Evolutionary conservation across 1,284 basidiomycete genomes (phyloP), one percentile per base, ranked within the genome.

Genomic region (Bjerkandera adusta): DNA sequence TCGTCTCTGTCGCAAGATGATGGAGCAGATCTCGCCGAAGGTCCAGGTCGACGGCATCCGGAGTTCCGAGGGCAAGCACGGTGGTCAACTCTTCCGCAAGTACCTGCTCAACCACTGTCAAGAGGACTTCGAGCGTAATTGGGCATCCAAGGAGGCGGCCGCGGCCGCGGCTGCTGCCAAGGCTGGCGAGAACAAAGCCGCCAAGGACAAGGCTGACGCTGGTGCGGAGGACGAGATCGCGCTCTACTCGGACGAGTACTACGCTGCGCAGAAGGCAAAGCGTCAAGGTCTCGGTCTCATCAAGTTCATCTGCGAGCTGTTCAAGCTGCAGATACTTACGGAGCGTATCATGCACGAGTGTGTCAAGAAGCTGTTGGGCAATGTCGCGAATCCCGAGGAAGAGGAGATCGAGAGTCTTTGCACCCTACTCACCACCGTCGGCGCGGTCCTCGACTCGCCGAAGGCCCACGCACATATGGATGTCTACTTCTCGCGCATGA

Each of bases 401-500:
- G 96, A 97, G 70, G 94, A 97, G 64, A 90, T 98, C 56, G 96
- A 98, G 75, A 92, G 88, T 40, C 79, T 97, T 53, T 96, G 92
- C 77, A 92, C 93, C 68, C 79, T 98, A 45, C 69, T 98, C 51
- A 81, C 85, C 34, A 98, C 94, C 5, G 90, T 97, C 48, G 96
- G 96, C 43, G 74, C 76, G 51, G 72, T 80, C 35, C 79, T 97
- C 50, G 95, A 97, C 62, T 82, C 81, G 1, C 66, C 68, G 15
- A 92, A 92, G 72, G 89, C 89, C 36, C 78, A 79, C 40, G 81
- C 79, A n/a, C 87, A 92, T 60, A 89, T 98, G 81, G 87, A 92
- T 58, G 84, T 95, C 36, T 96, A 97, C 76, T 97, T 97, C 72
- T 75, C 80, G 45, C 80, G 94, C 41, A 94, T 99, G 81, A 79